Percentiles rank a stretch among this genome's conserved stretches.
These are phyloP conservation scores for Cercospora sp. DNA, from an alignment of 2,329 filamentous ascomycete genomes.

Conservation along the genomic window DNA sequence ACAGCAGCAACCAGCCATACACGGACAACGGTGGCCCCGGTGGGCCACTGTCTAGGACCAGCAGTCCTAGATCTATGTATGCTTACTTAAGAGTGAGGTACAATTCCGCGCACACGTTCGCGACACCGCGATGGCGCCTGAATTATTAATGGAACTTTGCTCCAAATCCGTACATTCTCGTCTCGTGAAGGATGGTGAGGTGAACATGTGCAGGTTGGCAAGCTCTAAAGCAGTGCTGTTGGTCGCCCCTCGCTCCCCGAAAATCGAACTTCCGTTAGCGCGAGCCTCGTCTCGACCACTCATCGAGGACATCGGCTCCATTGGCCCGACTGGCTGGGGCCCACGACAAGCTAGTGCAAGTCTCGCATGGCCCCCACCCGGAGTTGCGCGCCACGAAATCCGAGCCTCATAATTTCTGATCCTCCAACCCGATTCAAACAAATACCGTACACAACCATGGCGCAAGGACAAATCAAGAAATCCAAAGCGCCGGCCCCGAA, in stretches of 20 bases:
- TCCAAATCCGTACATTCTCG: not conserved
- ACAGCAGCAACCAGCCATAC: not conserved
- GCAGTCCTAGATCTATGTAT: not conserved
- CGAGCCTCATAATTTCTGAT: not conserved
- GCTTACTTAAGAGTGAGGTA: not conserved
- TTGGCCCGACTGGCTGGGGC: not conserved
- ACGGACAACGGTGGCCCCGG: not conserved
- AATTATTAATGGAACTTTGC: not conserved
- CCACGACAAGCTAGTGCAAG: not conserved
- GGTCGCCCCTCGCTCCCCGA: not conserved
- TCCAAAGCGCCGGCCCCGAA: slow-evolving; percentile 33
- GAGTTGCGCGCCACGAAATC: not conserved
- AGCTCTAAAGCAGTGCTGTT: not conserved
- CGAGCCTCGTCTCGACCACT: not conserved
- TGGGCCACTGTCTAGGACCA: not conserved
- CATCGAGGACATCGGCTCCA: not conserved
- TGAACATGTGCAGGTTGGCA: not conserved
- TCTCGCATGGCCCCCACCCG: not conserved
- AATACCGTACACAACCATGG: slow-evolving; percentile 24
- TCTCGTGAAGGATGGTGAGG: not conserved
- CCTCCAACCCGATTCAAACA: not conserved
- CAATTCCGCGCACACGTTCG: not conserved
- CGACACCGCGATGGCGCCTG: not conserved
- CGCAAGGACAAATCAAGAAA: slow-evolving; percentile 36
- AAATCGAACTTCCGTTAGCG: not conserved